These are phyloP conservation scores for Colletotrichum endophyticum DNA, from an alignment of 2,329 filamentous ascomycete genomes.

Conservation along the genomic window DNA sequence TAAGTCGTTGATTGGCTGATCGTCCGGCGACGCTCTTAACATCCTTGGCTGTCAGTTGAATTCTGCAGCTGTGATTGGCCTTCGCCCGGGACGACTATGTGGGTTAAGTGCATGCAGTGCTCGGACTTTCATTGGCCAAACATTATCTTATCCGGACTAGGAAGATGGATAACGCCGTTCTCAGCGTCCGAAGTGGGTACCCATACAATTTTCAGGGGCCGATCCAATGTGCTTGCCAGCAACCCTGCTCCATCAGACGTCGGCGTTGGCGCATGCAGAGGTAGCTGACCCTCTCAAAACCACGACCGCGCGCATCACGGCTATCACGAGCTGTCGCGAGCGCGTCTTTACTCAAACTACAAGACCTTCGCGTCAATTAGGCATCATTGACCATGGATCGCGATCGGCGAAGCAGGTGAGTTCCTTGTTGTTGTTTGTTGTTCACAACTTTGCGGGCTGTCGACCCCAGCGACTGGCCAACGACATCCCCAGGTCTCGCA, in stretches of 20 bases:
- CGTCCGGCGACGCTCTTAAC: neutral
- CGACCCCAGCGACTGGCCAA: neutral
- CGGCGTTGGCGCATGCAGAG: neutral
- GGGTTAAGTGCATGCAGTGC: neutral
- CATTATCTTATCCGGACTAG: neutral
- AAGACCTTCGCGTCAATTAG: neutral
- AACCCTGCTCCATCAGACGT: constrained; percentile 17
- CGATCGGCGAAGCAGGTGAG: constrained; percentile 42
- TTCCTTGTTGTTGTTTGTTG: neutral
- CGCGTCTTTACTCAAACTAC: neutral
- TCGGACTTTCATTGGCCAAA: neutral
- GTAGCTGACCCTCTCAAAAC: neutral
- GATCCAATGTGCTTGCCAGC: neutral
- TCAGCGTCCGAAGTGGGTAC: neutral
- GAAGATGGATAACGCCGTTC: neutral
- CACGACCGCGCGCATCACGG: constrained; percentile 1
- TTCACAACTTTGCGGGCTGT: neutral
- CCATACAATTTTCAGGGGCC: neutral
- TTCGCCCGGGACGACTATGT: neutral
- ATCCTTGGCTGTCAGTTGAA: neutral
- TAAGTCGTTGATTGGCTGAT: neutral
- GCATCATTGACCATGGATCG: constrained; percentile 34
- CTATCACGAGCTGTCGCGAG: neutral
- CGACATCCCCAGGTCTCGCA: neutral
- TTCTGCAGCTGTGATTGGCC: neutral